Conservation (phyloP, 192 early-diverging fungal species). For the Coemansia sp. region DNA sequence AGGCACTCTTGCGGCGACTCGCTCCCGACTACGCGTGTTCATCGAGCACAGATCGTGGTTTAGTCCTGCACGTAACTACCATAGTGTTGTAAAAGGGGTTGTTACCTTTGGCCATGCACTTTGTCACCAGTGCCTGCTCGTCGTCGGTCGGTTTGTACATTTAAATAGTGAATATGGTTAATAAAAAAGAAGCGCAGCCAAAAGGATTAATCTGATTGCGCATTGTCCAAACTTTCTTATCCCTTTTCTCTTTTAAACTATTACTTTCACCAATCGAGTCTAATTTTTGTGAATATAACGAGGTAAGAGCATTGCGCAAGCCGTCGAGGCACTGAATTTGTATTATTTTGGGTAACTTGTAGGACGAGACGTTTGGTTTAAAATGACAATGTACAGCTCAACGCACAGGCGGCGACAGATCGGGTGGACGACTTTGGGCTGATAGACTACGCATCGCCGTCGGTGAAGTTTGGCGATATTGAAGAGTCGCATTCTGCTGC, state of each 20-base stretch:
- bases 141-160: constrained; percentile 1
- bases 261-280: too few species aligned
- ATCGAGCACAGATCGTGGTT: not conserved
- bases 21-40: constrained; percentile 17
- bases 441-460: constrained; percentile 47
- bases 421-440: constrained; percentile 42
- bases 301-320: not conserved
- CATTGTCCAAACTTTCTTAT: not conserved
- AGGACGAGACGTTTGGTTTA: not conserved
- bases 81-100: not conserved
- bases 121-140: constrained; percentile 22
- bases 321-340: not conserved
- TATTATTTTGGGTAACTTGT: not conserved
- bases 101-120: constrained; percentile 26
- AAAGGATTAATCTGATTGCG: not conserved
- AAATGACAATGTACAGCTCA: not conserved
- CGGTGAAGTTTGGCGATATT: not conserved
- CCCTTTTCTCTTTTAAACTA: not conserved
- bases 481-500: too few species aligned
- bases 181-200: not conserved
- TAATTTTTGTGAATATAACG: too few species aligned
- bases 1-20: constrained; percentile 28
- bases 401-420: not conserved
- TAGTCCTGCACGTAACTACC: not conserved
- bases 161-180: not conserved